Base-by-base conservation (phyloP, 1,284 basidiomycete species). In the Ustilago sp. region DNA sequence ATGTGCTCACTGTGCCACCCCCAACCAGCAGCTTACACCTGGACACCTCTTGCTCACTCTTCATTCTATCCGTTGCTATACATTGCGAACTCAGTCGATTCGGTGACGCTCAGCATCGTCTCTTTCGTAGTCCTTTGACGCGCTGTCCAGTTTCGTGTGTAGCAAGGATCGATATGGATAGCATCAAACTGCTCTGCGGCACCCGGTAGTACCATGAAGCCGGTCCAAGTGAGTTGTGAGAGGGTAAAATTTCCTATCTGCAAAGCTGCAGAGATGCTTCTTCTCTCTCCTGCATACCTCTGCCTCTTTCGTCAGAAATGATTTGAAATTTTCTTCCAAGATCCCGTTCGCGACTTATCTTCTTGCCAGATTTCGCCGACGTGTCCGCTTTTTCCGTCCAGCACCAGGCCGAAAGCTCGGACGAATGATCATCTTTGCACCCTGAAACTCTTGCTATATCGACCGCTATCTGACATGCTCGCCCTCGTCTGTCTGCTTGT, bases 371-470 rank as follows among this genome's bases (percentile, higher is more conserved):
- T 50, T 59, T 59, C 58, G 48, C 58, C 58, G 48, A 36, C 28
- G 48, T 28, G 9, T 41, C 59, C 59, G 59, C 51, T 45, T 53
- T 13, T 61, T 61, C 59, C 59, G 50, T 53, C 28, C 35, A 36
- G 23, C 7, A n/a, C 34, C 7, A 23, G 8, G 15, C 28, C 39
- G 23, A 23, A 59, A 19, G 47, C 23, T 43, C 59, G 59, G 50
- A 35, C 59, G 59, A 34, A 39, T 53, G 34, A 13, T n/a, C 36
- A 41, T 8, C 39, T 8, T 45, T 45, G 43, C 31, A 57, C 55
- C 43, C 43, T 57, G 28, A 31, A 19, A 12, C 41, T 57, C 28
- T 45, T 45, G 23, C 23, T 28, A 28, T 28, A 28, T 28, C 23
- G 8, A 55, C 36, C 38, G 51, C 7, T 56, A 32, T 39, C 54